Base-by-base conservation (phyloP, 73 alveolate species). In the Urostyla sp. region DNA sequence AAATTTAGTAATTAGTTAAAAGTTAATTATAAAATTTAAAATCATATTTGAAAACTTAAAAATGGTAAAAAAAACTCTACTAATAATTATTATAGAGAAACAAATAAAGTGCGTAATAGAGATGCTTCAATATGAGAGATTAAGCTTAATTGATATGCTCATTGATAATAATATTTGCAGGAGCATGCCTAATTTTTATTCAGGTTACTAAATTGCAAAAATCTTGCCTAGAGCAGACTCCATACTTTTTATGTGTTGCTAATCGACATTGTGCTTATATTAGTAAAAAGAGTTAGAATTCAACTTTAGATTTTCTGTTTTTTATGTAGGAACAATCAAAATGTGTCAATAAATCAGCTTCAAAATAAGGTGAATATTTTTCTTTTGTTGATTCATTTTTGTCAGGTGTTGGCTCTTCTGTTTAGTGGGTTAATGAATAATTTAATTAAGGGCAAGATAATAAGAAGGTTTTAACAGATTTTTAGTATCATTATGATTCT, bases 231-330 rank as follows among this genome's bases (percentile, higher is more conserved):
- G 72, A 45, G 10, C 48, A 32, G 72, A 69, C 83, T 13, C 83
- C 83, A 5, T 49, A 36, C 21, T 5, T 49, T 2, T 32, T 69
- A 10, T 69, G 83, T 30, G 31, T 69, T 11, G 83, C 83, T 13
- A 69, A 69, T 48, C 40, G 54, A 24, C 67, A 69, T 55, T 69
- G 83, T 30, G 83, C 83, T 10, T 69, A 69, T 23, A 45, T 69
- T 45, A 21, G 18, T 18, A 69, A 35, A 23, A 15, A 38, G 35
- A 69, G 35, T 13, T 57, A 36, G 2, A 27, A 48, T 23, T 46
- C 20, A 11, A 46, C 24, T 20, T 10, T 27, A 18, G 83, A 69
- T 49, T n/a, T 69, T 69, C 4, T 69, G 72, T n/a, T 69, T 26
- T 49, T 3, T 69, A 1, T 18, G 28, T 32, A 2, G 24, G n/a